Evolutionary conservation across 768 basidiomycete species (phyloP).

Genomic region (Collybia sordida): DNA sequence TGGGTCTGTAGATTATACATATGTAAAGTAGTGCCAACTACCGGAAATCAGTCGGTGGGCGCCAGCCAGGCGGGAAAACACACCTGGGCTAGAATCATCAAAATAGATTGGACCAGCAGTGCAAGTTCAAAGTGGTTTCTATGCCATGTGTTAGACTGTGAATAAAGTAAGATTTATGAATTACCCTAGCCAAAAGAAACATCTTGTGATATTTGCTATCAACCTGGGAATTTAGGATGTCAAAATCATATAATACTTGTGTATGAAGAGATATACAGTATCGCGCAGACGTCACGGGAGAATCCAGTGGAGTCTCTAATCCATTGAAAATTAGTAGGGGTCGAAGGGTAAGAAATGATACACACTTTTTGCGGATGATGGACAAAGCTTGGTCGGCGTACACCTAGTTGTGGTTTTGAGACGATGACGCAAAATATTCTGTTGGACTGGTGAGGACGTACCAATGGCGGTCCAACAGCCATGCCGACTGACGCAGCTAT

Average conservation of each 20-base stretch:
- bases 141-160: not conserved
- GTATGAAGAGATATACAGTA: slow-evolving; percentile 49
- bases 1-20: slow-evolving; percentile 71
- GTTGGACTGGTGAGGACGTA: slow-evolving; percentile 15
- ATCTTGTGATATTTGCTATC: slow-evolving; percentile 82
- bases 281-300: slow-evolving; percentile 84
- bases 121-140: slow-evolving; percentile 73
- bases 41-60: slow-evolving; percentile 4
- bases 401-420: slow-evolving; percentile 38
- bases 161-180: slow-evolving; percentile 8
- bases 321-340: slow-evolving; percentile 1
- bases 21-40: slow-evolving; percentile 81
- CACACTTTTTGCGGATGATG: slow-evolving; percentile 75
- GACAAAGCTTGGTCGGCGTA: slow-evolving; percentile 82
- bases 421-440: not conserved
- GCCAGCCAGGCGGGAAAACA: slow-evolving; percentile 10
- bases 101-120: slow-evolving; percentile 74
- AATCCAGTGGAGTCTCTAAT: slow-evolving; percentile 81
- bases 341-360: slow-evolving; percentile 8
- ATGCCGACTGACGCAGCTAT: slow-evolving; percentile 71
- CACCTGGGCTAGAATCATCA: slow-evolving; percentile 87
- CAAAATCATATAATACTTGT: slow-evolving; percentile 4
- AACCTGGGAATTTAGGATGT: slow-evolving; percentile 42
- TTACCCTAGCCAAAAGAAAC: slow-evolving; percentile 92
- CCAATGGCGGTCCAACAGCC: slow-evolving; percentile 81